Evolutionary conservation across 2,329 filamentous ascomycete genomes (phyloP).

Genomic region (Fusarium sp.): DNA sequence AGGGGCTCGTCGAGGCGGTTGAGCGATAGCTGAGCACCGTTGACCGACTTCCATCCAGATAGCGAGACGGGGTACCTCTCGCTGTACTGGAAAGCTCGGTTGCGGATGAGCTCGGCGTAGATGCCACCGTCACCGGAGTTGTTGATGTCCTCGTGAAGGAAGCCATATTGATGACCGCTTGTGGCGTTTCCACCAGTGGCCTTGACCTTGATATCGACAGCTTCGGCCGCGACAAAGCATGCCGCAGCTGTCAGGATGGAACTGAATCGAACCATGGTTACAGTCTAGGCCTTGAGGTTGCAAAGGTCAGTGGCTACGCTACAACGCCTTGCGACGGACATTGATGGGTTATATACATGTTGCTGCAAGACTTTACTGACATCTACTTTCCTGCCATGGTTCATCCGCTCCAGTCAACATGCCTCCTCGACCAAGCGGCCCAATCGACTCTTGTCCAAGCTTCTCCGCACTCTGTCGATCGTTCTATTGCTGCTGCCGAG

Average conservation of each 20-base stretch:
- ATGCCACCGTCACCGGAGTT: slow-evolving; percentile 77
- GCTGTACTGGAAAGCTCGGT: slow-evolving; percentile 72
- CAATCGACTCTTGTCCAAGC: slow-evolving; percentile 8
- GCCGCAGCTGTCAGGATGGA: slow-evolving; percentile 30
- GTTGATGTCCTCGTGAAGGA: slow-evolving; percentile 67
- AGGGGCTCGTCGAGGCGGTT: slow-evolving; percentile 58
- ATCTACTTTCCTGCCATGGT: not conserved
- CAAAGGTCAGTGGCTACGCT: not conserved
- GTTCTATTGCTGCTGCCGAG: slow-evolving; percentile 17
- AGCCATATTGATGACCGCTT: slow-evolving; percentile 56
- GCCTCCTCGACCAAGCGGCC: slow-evolving; percentile 23
- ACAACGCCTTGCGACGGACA: not conserved
- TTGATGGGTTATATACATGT: slow-evolving; percentile 10
- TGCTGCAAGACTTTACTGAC: not conserved
- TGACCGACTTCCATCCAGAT: slow-evolving; percentile 56
- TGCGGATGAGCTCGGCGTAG: slow-evolving; percentile 75
- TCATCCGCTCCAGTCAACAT: slow-evolving; percentile 8
- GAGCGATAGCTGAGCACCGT: slow-evolving; percentile 56
- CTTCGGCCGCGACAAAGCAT: slow-evolving; percentile 29
- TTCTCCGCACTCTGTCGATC: slow-evolving; percentile 33
- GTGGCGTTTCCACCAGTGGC: slow-evolving; percentile 54
- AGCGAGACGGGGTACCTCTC: slow-evolving; percentile 54
- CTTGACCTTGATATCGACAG: slow-evolving; percentile 51
- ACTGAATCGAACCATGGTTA: slow-evolving; percentile 33
- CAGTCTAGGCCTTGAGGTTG: slow-evolving; percentile 1